Evolutionary conservation across 2,329 filamentous ascomycete species (phyloP), one percentile per base, ranked within the genome.

Genomic region (Alternaria sp.): DNA sequence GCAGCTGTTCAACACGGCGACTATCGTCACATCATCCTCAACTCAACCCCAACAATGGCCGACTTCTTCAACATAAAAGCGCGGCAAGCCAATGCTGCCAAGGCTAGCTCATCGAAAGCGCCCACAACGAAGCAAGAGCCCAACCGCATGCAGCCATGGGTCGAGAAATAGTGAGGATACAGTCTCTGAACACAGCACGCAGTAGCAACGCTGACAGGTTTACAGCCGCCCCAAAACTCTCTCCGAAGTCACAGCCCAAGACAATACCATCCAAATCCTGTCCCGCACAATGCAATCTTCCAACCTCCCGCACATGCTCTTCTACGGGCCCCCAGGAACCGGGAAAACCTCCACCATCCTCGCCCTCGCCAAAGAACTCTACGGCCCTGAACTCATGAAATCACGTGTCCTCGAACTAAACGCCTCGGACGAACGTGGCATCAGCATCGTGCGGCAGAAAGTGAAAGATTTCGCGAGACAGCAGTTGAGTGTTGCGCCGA

Each of bases 231-330:
- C 95, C 28, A 97, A 96, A 81, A 93, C 90, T 11, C 88, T 99
- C 51, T 90, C 89, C 76, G 96, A 99, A 86, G 94, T 99, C 66
- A 92, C 95, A 20, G 94, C 94, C 12, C 95, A 99, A 86, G 95
- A 99, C 73, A 95, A 99, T 80, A 98, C 95, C 7, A 91, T 97
- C 58, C 93, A 91, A 55, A 91, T 98, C 69, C 89, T 99, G 42
- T 91, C 94, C 77, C 88, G 95, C 71, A 98, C 93, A 28, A 85
- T 99, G 22, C 94, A 98, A 84, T 93, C 94, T 72, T 93, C 94
- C 64, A 99, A 99, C 88, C 90, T 99, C 39, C 95, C 95, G 3
- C 96, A 99, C 80, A 97, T 99, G 93, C 91, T 99, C 73, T 98
- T 98, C 85, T 99, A 99, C 77, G 95, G 95, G 4, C 95, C 96